A percentile compares a stretch with the other conserved stretches of the same genome.
Conservation (phyloP, 1,284 basidiomycete species). For the Fomitiporia mediterranea region DNA sequence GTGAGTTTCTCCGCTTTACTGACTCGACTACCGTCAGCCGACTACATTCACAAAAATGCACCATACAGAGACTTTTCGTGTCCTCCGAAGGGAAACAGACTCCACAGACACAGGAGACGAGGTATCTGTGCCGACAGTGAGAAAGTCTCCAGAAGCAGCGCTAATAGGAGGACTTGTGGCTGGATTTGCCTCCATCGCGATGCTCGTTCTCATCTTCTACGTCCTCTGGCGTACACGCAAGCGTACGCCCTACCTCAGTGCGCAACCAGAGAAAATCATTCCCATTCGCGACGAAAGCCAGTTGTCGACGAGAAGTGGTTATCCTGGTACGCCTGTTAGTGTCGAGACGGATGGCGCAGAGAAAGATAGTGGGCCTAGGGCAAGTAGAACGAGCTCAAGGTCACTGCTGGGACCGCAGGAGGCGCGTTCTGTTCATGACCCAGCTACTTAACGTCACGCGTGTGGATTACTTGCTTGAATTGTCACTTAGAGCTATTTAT, state of each 20-base stretch:
- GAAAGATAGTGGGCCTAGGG: neutral
- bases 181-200: slow-evolving; percentile 5
- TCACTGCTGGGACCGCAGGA: neutral
- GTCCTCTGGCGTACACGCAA: slow-evolving; percentile 19
- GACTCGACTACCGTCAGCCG: too few species aligned
- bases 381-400: neutral
- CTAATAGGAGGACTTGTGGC: slow-evolving; percentile 17
- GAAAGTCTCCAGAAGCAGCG: slow-evolving; percentile 16
- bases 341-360: neutral
- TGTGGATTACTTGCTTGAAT: too few species aligned
- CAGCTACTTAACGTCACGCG: too few species aligned
- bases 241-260: neutral
- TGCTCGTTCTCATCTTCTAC: slow-evolving; percentile 17
- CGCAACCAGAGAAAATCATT: neutral
- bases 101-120: neutral
- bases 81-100: neutral
- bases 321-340: neutral
- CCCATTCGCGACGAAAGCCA: neutral
- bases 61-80: neutral
- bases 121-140: neutral
- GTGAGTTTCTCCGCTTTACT: too few species aligned
- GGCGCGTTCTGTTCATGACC: too few species aligned
- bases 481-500: too few species aligned
- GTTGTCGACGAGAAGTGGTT: neutral
- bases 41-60: neutral